These are phyloP conservation scores for Podaxis pistillaris DNA, from an alignment of 768 basidiomycete species.

Conservation along the genomic window DNA sequence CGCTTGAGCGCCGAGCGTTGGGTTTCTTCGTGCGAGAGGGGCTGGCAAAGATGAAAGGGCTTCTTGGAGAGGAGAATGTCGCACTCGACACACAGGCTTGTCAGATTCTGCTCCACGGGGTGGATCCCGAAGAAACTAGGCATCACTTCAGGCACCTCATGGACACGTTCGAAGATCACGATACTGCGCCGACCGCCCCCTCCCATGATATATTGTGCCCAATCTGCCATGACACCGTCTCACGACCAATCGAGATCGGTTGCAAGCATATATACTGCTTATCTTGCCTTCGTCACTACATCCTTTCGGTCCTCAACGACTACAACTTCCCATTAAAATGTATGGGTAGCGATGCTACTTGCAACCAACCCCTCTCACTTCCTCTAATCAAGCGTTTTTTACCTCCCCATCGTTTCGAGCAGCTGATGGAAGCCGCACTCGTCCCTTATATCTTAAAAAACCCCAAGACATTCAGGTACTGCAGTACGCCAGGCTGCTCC, in stretches of 20 bases:
- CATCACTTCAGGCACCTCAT: slow-evolving; percentile 46
- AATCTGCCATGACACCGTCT: slow-evolving; percentile 48
- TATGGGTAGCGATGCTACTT: slow-evolving; percentile 57
- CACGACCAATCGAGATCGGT: slow-evolving; percentile 37
- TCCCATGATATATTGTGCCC: slow-evolving; percentile 38
- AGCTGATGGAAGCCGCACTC: slow-evolving; percentile 54
- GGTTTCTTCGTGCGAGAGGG: slow-evolving; percentile 53
- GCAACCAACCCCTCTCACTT: slow-evolving; percentile 51
- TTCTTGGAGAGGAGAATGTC: slow-evolving; percentile 54
- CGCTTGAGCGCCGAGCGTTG: slow-evolving; percentile 37
- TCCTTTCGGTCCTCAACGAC: slow-evolving; percentile 38
- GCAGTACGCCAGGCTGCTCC: slow-evolving; percentile 70
- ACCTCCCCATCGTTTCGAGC: slow-evolving; percentile 44
- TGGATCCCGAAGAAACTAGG: slow-evolving; percentile 56
- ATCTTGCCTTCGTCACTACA: slow-evolving; percentile 45
- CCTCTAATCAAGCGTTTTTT: slow-evolving; percentile 51
- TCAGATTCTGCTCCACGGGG: slow-evolving; percentile 43
- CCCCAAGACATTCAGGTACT: slow-evolving; percentile 58
- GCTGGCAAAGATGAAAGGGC: slow-evolving; percentile 47
- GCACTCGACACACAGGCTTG: slow-evolving; percentile 36
- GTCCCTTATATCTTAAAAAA: slow-evolving; percentile 51
- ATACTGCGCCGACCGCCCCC: neutral
- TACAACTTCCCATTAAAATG: slow-evolving; percentile 61
- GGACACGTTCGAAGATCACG: slow-evolving; percentile 18
- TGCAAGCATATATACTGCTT: slow-evolving; percentile 54